Conservation (phyloP, 768 basidiomycete species). For the Boletales sp. region DNA sequence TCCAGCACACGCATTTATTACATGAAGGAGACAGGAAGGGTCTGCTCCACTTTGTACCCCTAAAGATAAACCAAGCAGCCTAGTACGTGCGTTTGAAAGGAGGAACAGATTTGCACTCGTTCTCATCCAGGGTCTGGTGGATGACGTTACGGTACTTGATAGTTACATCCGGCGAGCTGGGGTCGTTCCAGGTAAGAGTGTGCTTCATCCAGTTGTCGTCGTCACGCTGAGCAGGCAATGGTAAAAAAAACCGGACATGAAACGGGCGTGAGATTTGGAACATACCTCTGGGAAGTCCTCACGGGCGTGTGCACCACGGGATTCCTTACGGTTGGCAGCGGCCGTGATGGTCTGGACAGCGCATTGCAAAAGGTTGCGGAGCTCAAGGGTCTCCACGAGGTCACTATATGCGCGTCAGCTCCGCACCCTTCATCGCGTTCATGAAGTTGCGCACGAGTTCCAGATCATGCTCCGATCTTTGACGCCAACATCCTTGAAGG, state of each 20-base stretch:
- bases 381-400: constrained; percentile 94
- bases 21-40: constrained; percentile 2
- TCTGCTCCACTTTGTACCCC: constrained; percentile 6
- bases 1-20: constrained; percentile 8
- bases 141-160: constrained; percentile 90
- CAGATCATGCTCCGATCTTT: constrained; percentile 99
- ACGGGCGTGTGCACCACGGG: constrained; percentile 97
- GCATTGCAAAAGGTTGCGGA: constrained; percentile 92
- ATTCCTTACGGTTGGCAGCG: constrained; percentile 93
- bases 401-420: constrained; percentile 51
- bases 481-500: constrained; percentile 87
- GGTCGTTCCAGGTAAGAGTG: constrained; percentile 88
- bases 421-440: constrained; percentile 1
- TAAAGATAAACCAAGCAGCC: background rate
- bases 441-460: constrained; percentile 77
- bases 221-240: constrained; percentile 59
- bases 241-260: background rate
- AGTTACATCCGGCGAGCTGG: constrained; percentile 73
- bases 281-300: constrained; percentile 94
- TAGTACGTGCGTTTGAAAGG: constrained; percentile 97
- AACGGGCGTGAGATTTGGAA: too few relatives aligned
- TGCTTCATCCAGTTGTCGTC: constrained; percentile 95
- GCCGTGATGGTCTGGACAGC: constrained; percentile 94
- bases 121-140: constrained; percentile 84
- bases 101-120: constrained; percentile 94